Conservation (phyloP, 352 stramenopile genomes). For the Pseudoperonospora humuli region DNA sequence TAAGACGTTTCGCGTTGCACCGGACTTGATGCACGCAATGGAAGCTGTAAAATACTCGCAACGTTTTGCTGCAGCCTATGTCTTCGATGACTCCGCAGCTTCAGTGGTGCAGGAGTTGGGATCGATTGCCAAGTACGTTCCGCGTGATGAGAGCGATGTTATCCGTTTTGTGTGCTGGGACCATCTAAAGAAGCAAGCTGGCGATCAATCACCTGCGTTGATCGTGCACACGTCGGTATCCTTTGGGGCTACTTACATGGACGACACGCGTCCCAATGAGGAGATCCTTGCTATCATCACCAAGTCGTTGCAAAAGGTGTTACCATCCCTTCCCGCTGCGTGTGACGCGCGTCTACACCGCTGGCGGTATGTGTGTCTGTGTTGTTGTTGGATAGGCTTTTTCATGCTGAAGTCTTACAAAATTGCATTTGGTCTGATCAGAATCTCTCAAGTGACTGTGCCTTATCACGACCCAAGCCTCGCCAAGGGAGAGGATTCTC, state of each 20-base stretch:
- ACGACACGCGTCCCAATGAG: conserved; percentile 41
- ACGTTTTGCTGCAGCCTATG: conserved; percentile 52
- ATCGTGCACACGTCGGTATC: conserved; percentile 61
- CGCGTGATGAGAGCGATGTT: conserved; percentile 42
- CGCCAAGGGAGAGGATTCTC: conserved; percentile 4
- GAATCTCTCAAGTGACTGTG: conserved; percentile 57
- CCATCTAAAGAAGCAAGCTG: conserved; percentile 46
- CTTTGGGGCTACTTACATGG: conserved; percentile 54
- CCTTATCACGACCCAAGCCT: conserved; percentile 28
- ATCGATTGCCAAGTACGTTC: conserved; percentile 63
- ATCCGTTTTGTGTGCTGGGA: conserved; percentile 78
- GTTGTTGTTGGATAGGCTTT: not conserved
- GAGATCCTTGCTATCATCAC: conserved; percentile 46
- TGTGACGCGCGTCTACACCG: conserved; percentile 47
- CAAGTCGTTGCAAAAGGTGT: conserved; percentile 37
- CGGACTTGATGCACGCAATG: conserved; percentile 27
- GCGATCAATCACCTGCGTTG: conserved; percentile 16
- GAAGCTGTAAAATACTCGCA: conserved; percentile 55
- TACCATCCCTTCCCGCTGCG: conserved; percentile 46
- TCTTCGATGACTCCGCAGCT: conserved; percentile 45
- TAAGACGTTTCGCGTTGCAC: conserved; percentile 21
- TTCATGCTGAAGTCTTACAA: conserved; percentile 3
- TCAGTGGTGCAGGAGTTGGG: conserved; percentile 31
- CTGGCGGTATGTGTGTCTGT: conserved; percentile 48
- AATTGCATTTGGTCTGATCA: conserved; percentile 6